A percentile compares a stretch with the other conserved stretches of the same genome.
Evolutionary conservation across 2,329 filamentous ascomycete genomes (phyloP).

Genomic region (Cryphonectria parasitica): DNA sequence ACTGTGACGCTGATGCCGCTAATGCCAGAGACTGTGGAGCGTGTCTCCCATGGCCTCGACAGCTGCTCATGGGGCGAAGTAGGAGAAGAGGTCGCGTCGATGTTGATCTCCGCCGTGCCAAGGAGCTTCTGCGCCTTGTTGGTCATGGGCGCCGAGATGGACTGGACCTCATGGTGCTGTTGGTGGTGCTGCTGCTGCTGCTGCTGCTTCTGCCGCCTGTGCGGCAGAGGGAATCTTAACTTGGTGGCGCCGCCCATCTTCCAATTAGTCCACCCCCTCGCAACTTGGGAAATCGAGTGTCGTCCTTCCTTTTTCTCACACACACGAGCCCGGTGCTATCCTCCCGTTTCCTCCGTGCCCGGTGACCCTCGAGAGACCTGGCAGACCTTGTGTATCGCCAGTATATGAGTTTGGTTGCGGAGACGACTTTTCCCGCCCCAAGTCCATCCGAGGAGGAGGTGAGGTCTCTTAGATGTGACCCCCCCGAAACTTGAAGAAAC

Average conservation of each 20-base stretch:
- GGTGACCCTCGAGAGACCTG: conserved; percentile 3
- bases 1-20: conserved; percentile 51
- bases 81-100: conserved; percentile 40
- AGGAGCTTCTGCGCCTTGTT: conserved; percentile 56
- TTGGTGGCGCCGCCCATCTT: conserved; percentile 39
- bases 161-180: conserved; percentile 31
- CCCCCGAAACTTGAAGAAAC: conserved; percentile 9
- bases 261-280: not conserved
- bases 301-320: not conserved
- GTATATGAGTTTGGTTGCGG: conserved; percentile 2
- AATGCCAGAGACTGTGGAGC: conserved; percentile 46
- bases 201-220: conserved; percentile 49
- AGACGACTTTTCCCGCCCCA: conserved; percentile 19
- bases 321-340: conserved; percentile 1
- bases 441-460: conserved; percentile 23
- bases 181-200: conserved; percentile 40
- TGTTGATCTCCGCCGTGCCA: conserved; percentile 50
- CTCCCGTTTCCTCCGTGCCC: conserved; percentile 7
- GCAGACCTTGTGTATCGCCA: not conserved
- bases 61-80: conserved; percentile 28
- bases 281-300: not conserved
- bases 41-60: conserved; percentile 46
- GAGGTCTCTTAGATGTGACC: conserved; percentile 11
- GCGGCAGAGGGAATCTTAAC: conserved; percentile 54
- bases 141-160: conserved; percentile 46